Evolutionary conservation across 352 stramenopile genomes (phyloP), one percentile per base, ranked within the genome.

Genomic region (Phytopythium delawarense): DNA sequence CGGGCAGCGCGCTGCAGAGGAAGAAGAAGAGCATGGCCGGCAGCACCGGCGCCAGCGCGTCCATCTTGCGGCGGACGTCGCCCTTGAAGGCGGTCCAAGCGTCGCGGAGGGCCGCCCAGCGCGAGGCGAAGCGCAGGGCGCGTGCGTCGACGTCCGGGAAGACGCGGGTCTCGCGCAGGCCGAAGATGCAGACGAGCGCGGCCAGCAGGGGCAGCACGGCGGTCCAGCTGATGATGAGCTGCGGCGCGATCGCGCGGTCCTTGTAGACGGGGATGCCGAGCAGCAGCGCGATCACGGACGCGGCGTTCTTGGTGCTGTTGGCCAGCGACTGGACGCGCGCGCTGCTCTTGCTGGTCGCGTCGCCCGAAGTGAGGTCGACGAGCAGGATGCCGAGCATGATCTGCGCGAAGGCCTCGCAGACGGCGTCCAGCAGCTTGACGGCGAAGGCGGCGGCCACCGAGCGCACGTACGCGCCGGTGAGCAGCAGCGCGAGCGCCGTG

Each of bases 11-110:
- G 51, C 79, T 91, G 59, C 76, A 94, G 30, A 94, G 66, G 44
- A 87, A 91, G 70, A 94, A 92, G 70, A 94, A 94, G 40, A 88
- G 42, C 79, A 94, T 90, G 6, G 78, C 76, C 4, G 84, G 82
- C 30, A 89, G 55, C 16, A 92, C 71, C 8, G 82, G 82, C 44
- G 64, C 62, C 35, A 92, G 71, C 28, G 85, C 70, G 30, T 68
- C 61, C 42, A 71, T 65, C 62, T 90, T 89, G 62, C 57, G 61
- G 42, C 63, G 60, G 9, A 78, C 21, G 49, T 91, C 79, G 1
- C 25, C 32, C 42, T 81, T 86, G 65, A 91, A 91, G 15, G 57
- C 48, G 12, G n/a, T 18, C 78, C 79, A 83, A 42, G 67, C 78
- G 49, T 34, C 66, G 39, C 34, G 64, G 20, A 69, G 18, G 23